Base-by-base conservation (phyloP, 148 eudicot species). In the Cornus florida region DNA sequence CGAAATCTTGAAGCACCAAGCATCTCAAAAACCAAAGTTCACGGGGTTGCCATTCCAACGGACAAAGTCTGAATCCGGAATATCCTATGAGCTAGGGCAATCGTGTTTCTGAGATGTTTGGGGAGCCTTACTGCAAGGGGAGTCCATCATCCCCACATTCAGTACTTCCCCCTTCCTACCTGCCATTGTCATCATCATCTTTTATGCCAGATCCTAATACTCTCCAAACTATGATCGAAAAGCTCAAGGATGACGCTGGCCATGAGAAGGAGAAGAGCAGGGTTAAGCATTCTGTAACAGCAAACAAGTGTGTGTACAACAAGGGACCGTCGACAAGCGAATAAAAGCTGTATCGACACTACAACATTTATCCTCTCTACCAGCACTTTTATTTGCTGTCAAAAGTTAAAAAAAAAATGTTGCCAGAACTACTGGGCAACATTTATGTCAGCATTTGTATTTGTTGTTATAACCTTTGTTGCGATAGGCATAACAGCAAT, bases 41-140 rank as follows among this genome's bases (percentile, higher is more conserved):
- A 14, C 4, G 8, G 60, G n/a, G n/a, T 75, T 6, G 5, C 39
- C 35, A 38, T 22, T 5, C 53, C 35, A 50, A 23, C 33, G 48
- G 6, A 48, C 53, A 22, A 6, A 16, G 6, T 10, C 77, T n/a
- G 39, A 75, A 75, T 1, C 56, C 22, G n/a, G 23, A 43, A 11
- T 41, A 0, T 71, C 78, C 70, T 43, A 41, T 41, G 78, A 75
- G n/a, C n/a, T n/a, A n/a, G 10, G 31, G 64, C 12, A 32, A 50
- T n/a, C 12, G 11, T 62, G 77, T 38, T 16, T 35, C 77, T 20
- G 56, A 62, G 65, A 75, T 75, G 69, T 75, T 62, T 38, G 77
- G 77, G 6, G 77, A 62, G 69, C 69, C 57, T 62, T 62, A 62
- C n/a, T 60, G 38, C 77, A 22, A 64, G 12, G 33, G 22, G 32